These are phyloP conservation scores for Fonsecaea monophora DNA, from an alignment of 2,329 filamentous ascomycete species.

Conservation along the genomic window DNA sequence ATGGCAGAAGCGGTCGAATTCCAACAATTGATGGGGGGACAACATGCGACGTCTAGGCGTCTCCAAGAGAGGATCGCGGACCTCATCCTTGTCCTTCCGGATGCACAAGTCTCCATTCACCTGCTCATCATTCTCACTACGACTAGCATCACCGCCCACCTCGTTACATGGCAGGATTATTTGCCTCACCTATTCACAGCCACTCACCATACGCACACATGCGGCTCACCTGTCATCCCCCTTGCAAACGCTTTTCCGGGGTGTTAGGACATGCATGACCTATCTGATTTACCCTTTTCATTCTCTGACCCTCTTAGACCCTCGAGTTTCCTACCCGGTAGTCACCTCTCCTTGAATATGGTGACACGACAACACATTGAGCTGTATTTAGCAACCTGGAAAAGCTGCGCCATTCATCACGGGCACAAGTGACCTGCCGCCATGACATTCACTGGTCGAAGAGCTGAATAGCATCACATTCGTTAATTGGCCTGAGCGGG, in stretches of 20 bases:
- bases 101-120: background rate
- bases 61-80: background rate
- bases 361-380: slow-evolving; percentile 12
- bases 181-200: slow-evolving; percentile 1
- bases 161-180: background rate
- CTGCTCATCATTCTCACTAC: slow-evolving; percentile 9
- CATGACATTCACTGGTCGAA: background rate
- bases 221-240: slow-evolving; percentile 5
- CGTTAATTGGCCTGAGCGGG: background rate
- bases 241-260: slow-evolving; percentile 3
- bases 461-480: background rate
- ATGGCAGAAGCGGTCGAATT: background rate
- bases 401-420: background rate
- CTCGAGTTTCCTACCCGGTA: background rate
- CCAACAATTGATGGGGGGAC: background rate
- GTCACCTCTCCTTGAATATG: background rate
- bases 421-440: slow-evolving; percentile 4
- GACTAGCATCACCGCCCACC: background rate
- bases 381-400: slow-evolving; percentile 1
- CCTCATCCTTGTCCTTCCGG: background rate
- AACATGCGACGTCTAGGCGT: background rate
- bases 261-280: background rate
- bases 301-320: background rate
- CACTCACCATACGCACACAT: background rate
- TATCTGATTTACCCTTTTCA: background rate